Evolutionary conservation across 106 monocot genomes (phyloP).

Genomic region (Chionographis japonica): DNA sequence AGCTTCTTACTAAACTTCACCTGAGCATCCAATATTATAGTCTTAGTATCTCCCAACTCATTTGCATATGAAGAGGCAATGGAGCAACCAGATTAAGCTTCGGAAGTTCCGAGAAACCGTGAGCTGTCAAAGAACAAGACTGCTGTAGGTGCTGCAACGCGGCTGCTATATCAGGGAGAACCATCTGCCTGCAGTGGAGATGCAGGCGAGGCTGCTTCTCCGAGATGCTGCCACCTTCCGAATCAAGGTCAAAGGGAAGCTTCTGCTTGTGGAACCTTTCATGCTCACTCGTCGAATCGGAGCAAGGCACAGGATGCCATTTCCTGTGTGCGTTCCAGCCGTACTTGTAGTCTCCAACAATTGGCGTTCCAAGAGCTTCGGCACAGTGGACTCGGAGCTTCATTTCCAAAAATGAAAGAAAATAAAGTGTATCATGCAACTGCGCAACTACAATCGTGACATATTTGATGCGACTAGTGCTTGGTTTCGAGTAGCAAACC

Average conservation of each 20-base stretch:
- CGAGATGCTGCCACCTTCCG: conserved; percentile 46
- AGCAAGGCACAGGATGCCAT: conserved; percentile 30
- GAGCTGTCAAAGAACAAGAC: conserved; percentile 8
- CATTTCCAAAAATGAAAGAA: background rate
- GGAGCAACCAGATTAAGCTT: conserved; percentile 69
- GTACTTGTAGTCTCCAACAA: conserved; percentile 92
- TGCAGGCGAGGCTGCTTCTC: conserved; percentile 63
- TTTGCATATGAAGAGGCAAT: conserved; percentile 67
- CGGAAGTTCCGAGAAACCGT: conserved; percentile 41
- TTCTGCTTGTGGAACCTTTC: conserved; percentile 14
- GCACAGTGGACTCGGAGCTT: conserved; percentile 95
- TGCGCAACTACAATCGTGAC: too few relatives aligned
- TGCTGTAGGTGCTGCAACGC: conserved; percentile 31
- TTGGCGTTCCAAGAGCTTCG: conserved; percentile 75
- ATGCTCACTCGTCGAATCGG: background rate
- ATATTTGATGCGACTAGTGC: too few relatives aligned
- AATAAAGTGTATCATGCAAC: background rate
- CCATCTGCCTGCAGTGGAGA: conserved; percentile 85
- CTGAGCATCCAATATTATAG: conserved; percentile 3
- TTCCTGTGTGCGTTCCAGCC: conserved; percentile 61
- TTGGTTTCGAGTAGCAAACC: conserved; percentile 18
- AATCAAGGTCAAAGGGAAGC: conserved; percentile 52
- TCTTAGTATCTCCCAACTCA: conserved; percentile 65
- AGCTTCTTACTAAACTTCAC: background rate
- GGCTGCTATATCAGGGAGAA: conserved; percentile 55